phyloP scores from a whole-genome alignment of 768 basidiomycete species.

The Leccinum pellstonianum region DNA sequence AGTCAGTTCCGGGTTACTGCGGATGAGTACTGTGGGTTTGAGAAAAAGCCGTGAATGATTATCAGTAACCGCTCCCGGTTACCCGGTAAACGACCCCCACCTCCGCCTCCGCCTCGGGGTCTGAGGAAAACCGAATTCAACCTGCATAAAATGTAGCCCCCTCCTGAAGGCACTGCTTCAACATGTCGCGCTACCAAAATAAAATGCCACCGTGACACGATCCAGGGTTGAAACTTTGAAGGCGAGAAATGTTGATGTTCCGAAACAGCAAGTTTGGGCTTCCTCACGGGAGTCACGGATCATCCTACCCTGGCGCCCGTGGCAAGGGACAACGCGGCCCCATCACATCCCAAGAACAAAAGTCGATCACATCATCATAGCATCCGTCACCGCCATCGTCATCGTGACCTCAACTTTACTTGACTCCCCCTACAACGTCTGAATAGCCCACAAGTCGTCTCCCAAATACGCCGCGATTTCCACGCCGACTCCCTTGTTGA shows the following conservation, averaged over 20 bases:
- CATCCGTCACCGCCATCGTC: background rate
- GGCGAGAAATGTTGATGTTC: slow-evolving; percentile 16
- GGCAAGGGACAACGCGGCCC: background rate
- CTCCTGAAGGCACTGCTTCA: background rate
- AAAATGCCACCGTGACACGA: background rate
- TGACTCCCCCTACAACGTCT: slow-evolving; percentile 45
- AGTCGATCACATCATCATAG: background rate
- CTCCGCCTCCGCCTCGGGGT: background rate
- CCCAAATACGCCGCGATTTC: slow-evolving; percentile 86
- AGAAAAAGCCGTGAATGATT: background rate
- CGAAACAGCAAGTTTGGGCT: slow-evolving; percentile 1
- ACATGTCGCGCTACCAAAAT: background rate
- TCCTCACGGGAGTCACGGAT: background rate
- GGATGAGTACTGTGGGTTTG: background rate
- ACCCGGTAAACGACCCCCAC: background rate
- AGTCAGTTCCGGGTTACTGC: background rate
- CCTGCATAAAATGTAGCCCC: background rate
- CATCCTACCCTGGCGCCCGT: background rate
- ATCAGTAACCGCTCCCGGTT: background rate
- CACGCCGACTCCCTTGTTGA: slow-evolving; percentile 90
- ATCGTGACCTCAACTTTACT: background rate
- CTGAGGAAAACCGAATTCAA: background rate
- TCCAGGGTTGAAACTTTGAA: background rate
- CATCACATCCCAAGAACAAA: background rate
- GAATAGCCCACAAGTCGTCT: slow-evolving; percentile 80